A percentile compares a stretch with the other conserved stretches of the same genome.
These are phyloP conservation scores for Venturia aucupariae DNA, from an alignment of 2,329 filamentous ascomycete genomes.

Conservation along the genomic window DNA sequence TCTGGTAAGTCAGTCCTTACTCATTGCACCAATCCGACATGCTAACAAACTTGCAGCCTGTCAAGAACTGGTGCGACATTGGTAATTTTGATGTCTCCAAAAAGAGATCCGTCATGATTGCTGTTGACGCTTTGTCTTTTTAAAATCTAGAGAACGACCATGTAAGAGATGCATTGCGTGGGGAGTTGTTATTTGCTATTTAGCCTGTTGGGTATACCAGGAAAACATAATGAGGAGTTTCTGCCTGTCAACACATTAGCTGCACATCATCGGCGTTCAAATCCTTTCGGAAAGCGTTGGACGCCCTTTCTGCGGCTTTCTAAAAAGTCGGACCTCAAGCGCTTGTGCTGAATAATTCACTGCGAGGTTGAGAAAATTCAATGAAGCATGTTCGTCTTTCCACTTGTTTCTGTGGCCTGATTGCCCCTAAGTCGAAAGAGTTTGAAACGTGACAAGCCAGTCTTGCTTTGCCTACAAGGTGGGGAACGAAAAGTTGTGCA, in stretches of 20 bases:
- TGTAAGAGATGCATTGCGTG: neutral
- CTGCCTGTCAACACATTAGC: neutral
- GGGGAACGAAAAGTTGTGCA: too few relatives aligned
- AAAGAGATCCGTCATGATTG: neutral
- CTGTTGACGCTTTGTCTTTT: conserved; percentile 1
- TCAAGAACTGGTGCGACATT: conserved; percentile 45
- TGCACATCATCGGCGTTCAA: neutral
- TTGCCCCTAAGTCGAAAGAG: too few relatives aligned
- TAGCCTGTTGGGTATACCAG: neutral
- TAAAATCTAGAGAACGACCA: neutral
- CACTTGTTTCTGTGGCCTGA: too few relatives aligned
- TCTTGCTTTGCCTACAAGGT: too few relatives aligned
- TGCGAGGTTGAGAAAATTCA: too few relatives aligned
- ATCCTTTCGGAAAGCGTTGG: conserved; percentile 4
- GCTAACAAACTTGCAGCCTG: conserved; percentile 35
- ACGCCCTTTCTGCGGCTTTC: too few relatives aligned
- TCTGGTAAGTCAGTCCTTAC: conserved; percentile 54
- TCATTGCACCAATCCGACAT: conserved; percentile 20
- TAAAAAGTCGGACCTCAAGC: too few relatives aligned
- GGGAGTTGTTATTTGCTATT: neutral
- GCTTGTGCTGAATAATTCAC: too few relatives aligned
- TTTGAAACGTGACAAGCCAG: too few relatives aligned
- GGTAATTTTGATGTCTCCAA: conserved; percentile 30
- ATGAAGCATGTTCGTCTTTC: too few relatives aligned
- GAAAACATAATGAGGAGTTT: neutral